These are phyloP conservation scores for Biscogniauxia mediterranea DNA, from an alignment of 2,329 filamentous ascomycete species.

Conservation along the genomic window DNA sequence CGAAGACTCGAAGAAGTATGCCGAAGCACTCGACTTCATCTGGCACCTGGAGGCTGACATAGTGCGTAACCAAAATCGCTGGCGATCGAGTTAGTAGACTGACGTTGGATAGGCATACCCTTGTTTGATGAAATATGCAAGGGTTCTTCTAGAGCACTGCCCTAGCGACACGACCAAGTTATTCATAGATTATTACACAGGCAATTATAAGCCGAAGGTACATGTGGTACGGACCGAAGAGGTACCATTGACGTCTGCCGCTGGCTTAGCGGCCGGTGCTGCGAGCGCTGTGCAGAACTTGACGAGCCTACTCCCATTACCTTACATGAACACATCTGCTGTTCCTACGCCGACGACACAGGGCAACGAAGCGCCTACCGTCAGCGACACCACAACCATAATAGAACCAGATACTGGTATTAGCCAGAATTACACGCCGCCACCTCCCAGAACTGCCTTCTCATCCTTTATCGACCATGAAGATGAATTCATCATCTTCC, in stretches of 20 bases:
- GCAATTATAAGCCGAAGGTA: constrained; percentile 72
- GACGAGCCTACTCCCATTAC: constrained; percentile 77
- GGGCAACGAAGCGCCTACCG: constrained; percentile 49
- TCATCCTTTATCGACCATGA: constrained; percentile 95
- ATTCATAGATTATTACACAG: constrained; percentile 94
- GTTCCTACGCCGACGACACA: constrained; percentile 52
- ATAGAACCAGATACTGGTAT: constrained; percentile 47
- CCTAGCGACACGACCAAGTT: constrained; percentile 77
- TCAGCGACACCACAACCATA: constrained; percentile 52
- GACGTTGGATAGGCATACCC: constrained; percentile 64
- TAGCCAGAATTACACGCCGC: constrained; percentile 66
- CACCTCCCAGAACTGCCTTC: constrained; percentile 84
- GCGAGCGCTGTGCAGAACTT: constrained; percentile 83
- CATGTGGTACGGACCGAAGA: constrained; percentile 45
- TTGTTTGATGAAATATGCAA: constrained; percentile 92
- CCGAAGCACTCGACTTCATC: constrained; percentile 86
- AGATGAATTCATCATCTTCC: constrained; percentile 85
- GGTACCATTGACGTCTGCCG: constrained; percentile 37
- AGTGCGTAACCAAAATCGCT: constrained; percentile 46
- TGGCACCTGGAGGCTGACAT: constrained; percentile 78
- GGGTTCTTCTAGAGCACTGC: constrained; percentile 85
- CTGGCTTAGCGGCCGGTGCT: constrained; percentile 55
- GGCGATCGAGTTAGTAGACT: constrained; percentile 2
- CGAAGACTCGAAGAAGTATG: constrained; percentile 89
- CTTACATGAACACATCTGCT: constrained; percentile 72